Percentiles rank a stretch among this genome's conserved stretches.
Evolutionary conservation across 2,329 filamentous ascomycete species (phyloP).

Genomic region (Venturia asperata): DNA sequence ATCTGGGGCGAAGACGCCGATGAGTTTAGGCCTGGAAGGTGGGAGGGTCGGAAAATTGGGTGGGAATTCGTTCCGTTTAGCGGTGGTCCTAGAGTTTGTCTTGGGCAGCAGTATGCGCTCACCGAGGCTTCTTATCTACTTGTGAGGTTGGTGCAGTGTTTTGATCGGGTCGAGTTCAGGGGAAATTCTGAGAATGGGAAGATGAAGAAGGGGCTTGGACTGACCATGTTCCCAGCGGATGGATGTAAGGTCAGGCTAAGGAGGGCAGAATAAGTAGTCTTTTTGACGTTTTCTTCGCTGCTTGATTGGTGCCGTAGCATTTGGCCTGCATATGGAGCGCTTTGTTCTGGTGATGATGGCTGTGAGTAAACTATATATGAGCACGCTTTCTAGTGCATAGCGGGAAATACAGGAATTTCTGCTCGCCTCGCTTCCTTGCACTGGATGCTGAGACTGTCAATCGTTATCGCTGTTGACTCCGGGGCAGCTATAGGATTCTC

Average conservation of each 20-base stretch:
- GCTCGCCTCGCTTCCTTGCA: too few species aligned
- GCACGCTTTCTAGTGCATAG: too few species aligned
- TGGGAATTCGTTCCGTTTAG: conserved; percentile 22
- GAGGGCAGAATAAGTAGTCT: conserved; percentile 7
- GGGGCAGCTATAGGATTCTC: too few species aligned
- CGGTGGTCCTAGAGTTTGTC: conserved; percentile 24
- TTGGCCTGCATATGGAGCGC: neutral
- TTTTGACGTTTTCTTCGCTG: neutral
- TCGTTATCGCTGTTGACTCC: too few species aligned
- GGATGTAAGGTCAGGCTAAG: conserved; percentile 17
- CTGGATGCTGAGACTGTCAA: too few species aligned
- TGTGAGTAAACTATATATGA: neutral
- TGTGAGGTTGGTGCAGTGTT: conserved; percentile 26
- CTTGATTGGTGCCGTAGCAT: neutral
- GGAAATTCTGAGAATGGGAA: neutral
- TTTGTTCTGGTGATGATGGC: neutral
- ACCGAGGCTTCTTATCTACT: conserved; percentile 25
- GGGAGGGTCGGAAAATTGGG: conserved; percentile 23
- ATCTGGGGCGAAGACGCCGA: conserved; percentile 33
- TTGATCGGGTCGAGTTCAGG: conserved; percentile 21
- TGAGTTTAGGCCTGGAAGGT: conserved; percentile 32
- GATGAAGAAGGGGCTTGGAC: conserved; percentile 18
- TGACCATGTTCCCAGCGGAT: conserved; percentile 19
- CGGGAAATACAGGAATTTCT: too few species aligned
- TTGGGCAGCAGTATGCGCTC: conserved; percentile 27